Percentiles rank a stretch among this genome's conserved stretches.
phyloP scores from a whole-genome alignment of 2,329 filamentous ascomycete genomes.

The Xylaria polymorpha region DNA sequence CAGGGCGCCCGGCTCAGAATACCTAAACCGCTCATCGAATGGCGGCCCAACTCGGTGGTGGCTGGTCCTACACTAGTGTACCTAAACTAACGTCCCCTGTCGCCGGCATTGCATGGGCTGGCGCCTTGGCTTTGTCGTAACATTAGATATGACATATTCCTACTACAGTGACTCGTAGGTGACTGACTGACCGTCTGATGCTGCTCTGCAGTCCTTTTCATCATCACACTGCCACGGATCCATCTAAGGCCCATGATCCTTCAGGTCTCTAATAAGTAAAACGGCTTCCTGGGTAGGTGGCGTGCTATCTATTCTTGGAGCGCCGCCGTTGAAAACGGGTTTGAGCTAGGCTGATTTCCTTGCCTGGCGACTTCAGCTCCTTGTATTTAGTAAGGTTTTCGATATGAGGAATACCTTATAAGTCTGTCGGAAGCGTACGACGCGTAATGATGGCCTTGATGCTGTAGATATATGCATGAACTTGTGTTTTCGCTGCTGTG shows the following conservation, averaged over 20 bases:
- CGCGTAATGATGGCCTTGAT: neutral
- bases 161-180: neutral
- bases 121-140: slow-evolving; percentile 6
- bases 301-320: slow-evolving; percentile 28
- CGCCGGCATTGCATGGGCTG: slow-evolving; percentile 21
- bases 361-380: neutral
- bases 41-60: neutral
- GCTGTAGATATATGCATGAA: neutral
- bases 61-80: slow-evolving; percentile 9
- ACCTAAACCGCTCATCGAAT: neutral
- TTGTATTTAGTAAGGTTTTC: neutral
- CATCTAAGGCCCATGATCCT: neutral
- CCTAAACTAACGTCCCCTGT: neutral
- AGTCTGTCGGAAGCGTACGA: neutral
- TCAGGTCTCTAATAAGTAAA: slow-evolving; percentile 6
- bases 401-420: slow-evolving; percentile 13
- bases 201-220: neutral
- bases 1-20: neutral
- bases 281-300: neutral
- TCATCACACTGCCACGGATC: slow-evolving; percentile 6
- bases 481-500: neutral
- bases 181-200: neutral
- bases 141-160: neutral
- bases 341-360: slow-evolving; percentile 1
- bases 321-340: slow-evolving; percentile 20